Base-by-base conservation (phyloP, 2,329 filamentous ascomycete genomes). In the Exophiala sideris region DNA sequence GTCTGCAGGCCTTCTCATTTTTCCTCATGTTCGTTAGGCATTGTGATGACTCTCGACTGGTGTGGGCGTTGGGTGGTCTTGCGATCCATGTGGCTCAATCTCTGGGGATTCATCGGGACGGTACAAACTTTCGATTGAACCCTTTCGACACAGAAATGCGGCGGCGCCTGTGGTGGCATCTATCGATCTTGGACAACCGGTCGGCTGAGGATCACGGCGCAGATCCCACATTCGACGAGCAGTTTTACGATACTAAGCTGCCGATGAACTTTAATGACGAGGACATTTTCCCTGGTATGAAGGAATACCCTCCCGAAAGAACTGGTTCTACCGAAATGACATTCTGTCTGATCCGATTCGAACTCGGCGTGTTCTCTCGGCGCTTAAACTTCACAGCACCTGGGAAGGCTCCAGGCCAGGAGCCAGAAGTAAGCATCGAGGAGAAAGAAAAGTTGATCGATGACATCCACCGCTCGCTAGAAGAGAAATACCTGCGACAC, bases 151-250 rank as follows among this genome's bases (percentile, higher is more conserved):
- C 67, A 14, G 69, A 73, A 45, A 71, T 72, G 64, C 65, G 71
- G 48, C 67, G 71, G 39, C 63, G 68, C 35, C 54, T 69, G 1
- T 74, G 71, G 71, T 72, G 70, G 68, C 53, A 57, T 29, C 51
- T 73, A 20, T 68, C 64, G 60, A 71, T 84, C 11, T 68, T 87
- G 0, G 84, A 87, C 63, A 75, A 77, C 2, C 72, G 83, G 55
- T 76, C 82, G 1, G 80, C 81, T 0, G 83, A 86, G 62, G 81
- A 86, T 54, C 81, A 86, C 63, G 83, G 82, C 0, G 81, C 79
- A 18, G 82, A 86, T 55, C 79, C 82, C 2, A 80, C 79, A 0
- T 83, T 87, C 39, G 67, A 76, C 2, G 75, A 80, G 45, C 75
- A 78, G 10, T 76, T 76, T 9, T 87, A 81, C 61, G 84, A 87